Base-by-base conservation (phyloP, 768 basidiomycete species). In the Amanita rimosa region DNA sequence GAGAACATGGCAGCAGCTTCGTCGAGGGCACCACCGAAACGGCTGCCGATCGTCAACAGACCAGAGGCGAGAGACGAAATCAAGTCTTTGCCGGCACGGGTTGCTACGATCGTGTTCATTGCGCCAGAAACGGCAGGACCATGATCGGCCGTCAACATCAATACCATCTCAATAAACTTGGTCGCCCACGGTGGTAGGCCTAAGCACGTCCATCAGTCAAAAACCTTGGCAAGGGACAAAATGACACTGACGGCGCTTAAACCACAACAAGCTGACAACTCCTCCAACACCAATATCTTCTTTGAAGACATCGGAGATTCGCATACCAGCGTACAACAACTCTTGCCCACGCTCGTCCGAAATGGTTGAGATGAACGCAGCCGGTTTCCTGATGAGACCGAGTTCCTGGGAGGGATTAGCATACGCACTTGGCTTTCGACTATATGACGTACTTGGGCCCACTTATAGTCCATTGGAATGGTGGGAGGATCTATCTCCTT, bases 381-480 rank as follows among this genome's bases (percentile, higher is more conserved):
- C 94, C 16, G 94, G 96, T 71, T 97, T 98, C 64, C 95, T 85
- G 71, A 98, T 94, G 62, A 99, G 82, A 50, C 95, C 95, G 48
- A 97, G 83, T 71, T 96, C 92, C 64, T 62, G 54, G 3, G 27
- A 29, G n/a, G 6, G 14, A 39, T 51, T 41, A 54, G 41, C n/a
- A 40, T 6, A 47, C 10, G 31, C 4, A 24, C 17, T 11, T 24
- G 1, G 7, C 27, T 34, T 3, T 5, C 29, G 13, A 47, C 3
- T 14, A 9, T 11, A 24, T 22, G 14, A 49, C 58, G 16, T 34
- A 65, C 66, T 70, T 94, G 90, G 31, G 94, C 94, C 95, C 95
- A 97, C 75, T 98, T 97, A 83, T 97, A 99, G 71, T 99, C 95
- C 91, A 98, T 97, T n/a, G 95, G 95, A 63, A 98, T 97, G 50